Conservation (phyloP, 2,329 filamentous ascomycete species). For the Colletotrichum sublineola region DNA sequence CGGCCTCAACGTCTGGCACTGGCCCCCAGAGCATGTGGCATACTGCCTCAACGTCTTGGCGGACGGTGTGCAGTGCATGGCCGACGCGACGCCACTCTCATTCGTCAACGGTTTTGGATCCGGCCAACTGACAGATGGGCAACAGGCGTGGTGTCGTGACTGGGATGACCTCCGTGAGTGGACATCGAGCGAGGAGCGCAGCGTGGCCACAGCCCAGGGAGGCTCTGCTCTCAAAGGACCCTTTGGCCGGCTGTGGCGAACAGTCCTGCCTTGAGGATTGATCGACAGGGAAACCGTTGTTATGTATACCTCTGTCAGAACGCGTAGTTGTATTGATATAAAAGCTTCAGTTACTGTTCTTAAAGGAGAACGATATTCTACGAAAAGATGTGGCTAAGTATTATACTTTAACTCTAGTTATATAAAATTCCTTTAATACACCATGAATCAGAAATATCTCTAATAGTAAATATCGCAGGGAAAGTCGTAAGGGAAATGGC, state of each 20-base stretch:
- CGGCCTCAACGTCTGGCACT: background rate
- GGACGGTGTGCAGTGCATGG: slow-evolving; percentile 6
- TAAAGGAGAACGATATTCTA: no score
- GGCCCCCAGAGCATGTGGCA: slow-evolving; percentile 20
- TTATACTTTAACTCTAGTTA: no score
- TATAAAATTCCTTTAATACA: no score
- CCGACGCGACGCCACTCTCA: slow-evolving; percentile 20
- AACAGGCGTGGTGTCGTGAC: slow-evolving; percentile 11
- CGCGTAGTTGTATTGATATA: no score
- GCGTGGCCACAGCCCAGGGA: background rate
- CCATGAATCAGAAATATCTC: no score
- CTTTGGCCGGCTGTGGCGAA: background rate
- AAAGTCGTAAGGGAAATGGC: no score
- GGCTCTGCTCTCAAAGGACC: background rate
- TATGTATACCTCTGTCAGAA: no score
- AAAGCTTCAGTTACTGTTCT: no score
- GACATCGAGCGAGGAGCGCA: background rate
- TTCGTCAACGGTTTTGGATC: slow-evolving; percentile 13
- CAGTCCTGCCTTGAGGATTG: background rate
- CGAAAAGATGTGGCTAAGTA: no score
- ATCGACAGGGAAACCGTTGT: no score
- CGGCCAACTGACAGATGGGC: slow-evolving; percentile 2
- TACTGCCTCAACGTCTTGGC: slow-evolving; percentile 18
- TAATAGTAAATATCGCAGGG: no score
- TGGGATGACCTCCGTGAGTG: background rate